Evolutionary conservation across 2,329 filamentous ascomycete genomes (phyloP).

Genomic region (Acrodontium crateriforme): DNA sequence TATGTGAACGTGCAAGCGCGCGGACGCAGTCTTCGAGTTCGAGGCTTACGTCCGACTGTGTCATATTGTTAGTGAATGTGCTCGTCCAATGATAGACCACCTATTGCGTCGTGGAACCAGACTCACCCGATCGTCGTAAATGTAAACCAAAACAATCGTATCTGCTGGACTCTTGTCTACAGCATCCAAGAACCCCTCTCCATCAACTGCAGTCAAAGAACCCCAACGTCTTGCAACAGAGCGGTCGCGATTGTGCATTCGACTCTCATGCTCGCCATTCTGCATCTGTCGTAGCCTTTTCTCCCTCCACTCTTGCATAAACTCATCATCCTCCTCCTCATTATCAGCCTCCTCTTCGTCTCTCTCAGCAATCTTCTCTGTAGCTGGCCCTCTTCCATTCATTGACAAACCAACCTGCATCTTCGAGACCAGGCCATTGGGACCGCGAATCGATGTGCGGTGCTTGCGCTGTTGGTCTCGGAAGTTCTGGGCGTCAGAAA

Average conservation of each 20-base stretch:
- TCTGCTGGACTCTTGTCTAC: conserved; percentile 77
- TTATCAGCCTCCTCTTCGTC: conserved; percentile 37
- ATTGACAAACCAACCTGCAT: conserved; percentile 4
- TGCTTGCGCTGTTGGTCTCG: conserved; percentile 25
- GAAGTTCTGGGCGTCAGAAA: conserved; percentile 67
- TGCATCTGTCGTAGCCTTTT: conserved; percentile 61
- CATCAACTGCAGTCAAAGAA: conserved; percentile 70
- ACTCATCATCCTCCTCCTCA: conserved; percentile 58
- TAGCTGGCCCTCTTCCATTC: conserved; percentile 3
- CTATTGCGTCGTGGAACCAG: background rate
- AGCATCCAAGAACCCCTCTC: conserved; percentile 83
- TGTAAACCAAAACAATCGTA: conserved; percentile 81
- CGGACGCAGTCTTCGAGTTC: conserved; percentile 66
- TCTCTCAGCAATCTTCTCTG: conserved; percentile 9
- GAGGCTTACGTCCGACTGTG: conserved; percentile 61
- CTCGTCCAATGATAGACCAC: background rate
- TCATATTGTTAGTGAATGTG: background rate
- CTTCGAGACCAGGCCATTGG: conserved; percentile 7
- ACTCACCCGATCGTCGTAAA: conserved; percentile 75
- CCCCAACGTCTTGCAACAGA: conserved; percentile 64
- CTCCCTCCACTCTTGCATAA: conserved; percentile 76
- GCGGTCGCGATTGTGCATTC: conserved; percentile 26
- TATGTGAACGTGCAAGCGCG: conserved; percentile 58
- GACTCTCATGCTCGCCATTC: conserved; percentile 43
- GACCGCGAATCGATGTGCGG: conserved; percentile 14